These are phyloP conservation scores for Fagus sylvatica DNA, from an alignment of 306 rosid genomes.

Conservation along the genomic window DNA sequence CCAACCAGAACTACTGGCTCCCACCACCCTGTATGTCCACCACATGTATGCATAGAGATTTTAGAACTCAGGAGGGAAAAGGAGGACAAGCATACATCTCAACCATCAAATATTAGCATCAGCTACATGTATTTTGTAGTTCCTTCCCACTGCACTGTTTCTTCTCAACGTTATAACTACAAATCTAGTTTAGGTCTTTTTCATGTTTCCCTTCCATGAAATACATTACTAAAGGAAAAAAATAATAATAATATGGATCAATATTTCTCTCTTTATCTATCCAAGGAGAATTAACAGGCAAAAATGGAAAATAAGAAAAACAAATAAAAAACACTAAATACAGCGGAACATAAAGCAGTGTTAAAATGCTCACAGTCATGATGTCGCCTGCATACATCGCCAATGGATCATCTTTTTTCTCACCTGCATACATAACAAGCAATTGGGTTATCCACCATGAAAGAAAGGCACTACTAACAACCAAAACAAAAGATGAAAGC, in stretches of 20 bases:
- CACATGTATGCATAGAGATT: neutral
- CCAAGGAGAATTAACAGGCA: neutral
- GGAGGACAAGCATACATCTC: neutral
- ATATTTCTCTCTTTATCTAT: neutral
- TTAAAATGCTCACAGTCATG: slow-evolving; percentile 84
- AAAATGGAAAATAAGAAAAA: neutral
- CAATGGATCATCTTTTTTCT: slow-evolving; percentile 88
- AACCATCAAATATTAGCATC: neutral
- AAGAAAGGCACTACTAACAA: neutral
- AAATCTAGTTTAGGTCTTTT: neutral
- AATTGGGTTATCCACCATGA: slow-evolving; percentile 19
- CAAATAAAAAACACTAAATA: neutral
- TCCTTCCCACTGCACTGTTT: neutral
- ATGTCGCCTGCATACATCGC: slow-evolving; percentile 97
- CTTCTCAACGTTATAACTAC: neutral
- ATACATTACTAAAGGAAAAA: neutral
- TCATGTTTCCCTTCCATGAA: neutral
- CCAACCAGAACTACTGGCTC: neutral
- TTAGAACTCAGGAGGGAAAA: neutral
- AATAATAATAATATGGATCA: neutral
- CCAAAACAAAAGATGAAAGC: slow-evolving; percentile 15
- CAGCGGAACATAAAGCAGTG: neutral
- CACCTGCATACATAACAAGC: slow-evolving; percentile 56
- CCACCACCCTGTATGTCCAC: neutral
- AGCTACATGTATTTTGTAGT: neutral